Percentiles rank a stretch among this genome's conserved stretches.
Conservation (phyloP, 345 rosid genomes). For the Sisymbrium altissimum region DNA sequence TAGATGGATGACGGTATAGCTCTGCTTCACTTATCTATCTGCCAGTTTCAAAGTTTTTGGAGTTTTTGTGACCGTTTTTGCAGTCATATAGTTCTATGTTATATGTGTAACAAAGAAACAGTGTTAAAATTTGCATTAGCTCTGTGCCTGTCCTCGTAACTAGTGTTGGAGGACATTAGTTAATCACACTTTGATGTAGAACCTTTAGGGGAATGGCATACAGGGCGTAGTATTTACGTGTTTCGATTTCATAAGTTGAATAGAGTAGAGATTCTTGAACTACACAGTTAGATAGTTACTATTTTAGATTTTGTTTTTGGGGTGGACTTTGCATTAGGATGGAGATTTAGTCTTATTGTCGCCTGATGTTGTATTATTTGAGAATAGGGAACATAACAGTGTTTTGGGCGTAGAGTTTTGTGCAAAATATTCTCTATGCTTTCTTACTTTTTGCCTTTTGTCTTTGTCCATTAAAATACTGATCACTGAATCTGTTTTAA, state of each 20-base stretch:
- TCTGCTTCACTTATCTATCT: slow-evolving; percentile 4
- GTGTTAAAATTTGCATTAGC: neutral
- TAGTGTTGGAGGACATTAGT: neutral
- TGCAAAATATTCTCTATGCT: neutral
- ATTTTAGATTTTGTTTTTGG: neutral
- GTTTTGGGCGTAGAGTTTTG: neutral
- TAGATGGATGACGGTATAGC: slow-evolving; percentile 84
- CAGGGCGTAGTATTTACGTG: neutral
- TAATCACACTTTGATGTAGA: neutral
- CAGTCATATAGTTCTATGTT: neutral
- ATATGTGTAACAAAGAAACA: neutral
- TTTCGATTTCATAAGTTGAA: neutral
- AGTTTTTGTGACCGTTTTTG: neutral
- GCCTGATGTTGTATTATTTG: neutral
- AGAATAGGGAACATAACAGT: neutral
- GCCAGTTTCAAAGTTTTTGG: neutral
- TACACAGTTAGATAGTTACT: neutral
- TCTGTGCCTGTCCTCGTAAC: neutral
- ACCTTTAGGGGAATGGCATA: neutral
- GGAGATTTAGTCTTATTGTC: neutral
- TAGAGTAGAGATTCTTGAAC: neutral
- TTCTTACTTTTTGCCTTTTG: neutral
- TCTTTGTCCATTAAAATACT: neutral
- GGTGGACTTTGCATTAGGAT: neutral
- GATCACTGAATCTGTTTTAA: slow-evolving; percentile 10